Conservation (phyloP, 371 early-diverging fungal species). For the Rhizopus microsporus region DNA sequence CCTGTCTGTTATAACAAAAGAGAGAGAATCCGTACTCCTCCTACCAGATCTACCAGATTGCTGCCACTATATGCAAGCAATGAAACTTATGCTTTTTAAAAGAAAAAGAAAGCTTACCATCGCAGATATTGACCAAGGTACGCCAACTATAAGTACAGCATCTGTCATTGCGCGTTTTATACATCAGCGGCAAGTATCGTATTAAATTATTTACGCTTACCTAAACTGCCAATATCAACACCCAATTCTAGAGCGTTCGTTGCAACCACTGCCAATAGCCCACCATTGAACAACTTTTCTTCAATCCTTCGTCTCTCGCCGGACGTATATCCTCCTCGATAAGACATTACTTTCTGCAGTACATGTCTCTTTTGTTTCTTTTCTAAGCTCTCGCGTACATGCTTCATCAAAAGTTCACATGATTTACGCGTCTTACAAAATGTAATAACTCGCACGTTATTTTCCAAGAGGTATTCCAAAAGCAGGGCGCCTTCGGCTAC, state of each 20-base stretch:
- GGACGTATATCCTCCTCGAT: constrained; percentile 67
- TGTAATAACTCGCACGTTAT: constrained; percentile 46
- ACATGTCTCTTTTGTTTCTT: constrained; percentile 26
- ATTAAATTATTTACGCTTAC: constrained; percentile 16
- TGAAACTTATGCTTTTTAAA: background rate
- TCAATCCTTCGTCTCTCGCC: constrained; percentile 63
- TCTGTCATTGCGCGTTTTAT: constrained; percentile 30
- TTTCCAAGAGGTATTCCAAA: constrained; percentile 37
- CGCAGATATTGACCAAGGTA: constrained; percentile 56
- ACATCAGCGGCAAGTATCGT: background rate
- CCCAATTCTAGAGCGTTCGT: constrained; percentile 77
- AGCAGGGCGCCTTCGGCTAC: constrained; percentile 37
- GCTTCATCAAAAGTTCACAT: constrained; percentile 48
- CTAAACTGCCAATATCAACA: constrained; percentile 66
- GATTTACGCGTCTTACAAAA: constrained; percentile 59
- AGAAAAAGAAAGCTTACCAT: constrained; percentile 27
- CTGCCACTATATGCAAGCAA: constrained; percentile 46
- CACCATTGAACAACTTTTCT: constrained; percentile 52
- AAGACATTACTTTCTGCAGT: constrained; percentile 46
- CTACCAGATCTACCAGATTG: constrained; percentile 76
- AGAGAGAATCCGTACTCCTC: constrained; percentile 57
- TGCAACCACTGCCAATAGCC: constrained; percentile 56
- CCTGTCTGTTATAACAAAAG: constrained; percentile 53
- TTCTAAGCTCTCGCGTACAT: constrained; percentile 39
- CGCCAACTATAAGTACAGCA: constrained; percentile 61